Conservation (phyloP, 1,139 yeast genomes). For the Pichia terricola region DNA sequence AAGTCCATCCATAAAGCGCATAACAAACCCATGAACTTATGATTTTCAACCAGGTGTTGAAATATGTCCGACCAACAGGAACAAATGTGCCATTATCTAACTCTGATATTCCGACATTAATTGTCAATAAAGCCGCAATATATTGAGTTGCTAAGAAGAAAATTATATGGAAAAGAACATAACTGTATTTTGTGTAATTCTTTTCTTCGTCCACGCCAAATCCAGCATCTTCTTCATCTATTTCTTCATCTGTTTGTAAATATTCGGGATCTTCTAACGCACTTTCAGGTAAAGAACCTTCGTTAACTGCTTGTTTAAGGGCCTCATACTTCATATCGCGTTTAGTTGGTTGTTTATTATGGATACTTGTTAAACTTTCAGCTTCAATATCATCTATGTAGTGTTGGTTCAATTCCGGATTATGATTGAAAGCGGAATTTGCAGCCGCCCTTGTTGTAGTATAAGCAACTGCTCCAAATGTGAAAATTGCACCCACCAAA, state of each 20-base stretch:
- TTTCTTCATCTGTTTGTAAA: constrained; percentile 30
- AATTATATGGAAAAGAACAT: constrained; percentile 78
- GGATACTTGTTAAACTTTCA: background rate
- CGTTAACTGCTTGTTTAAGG: constrained; percentile 85
- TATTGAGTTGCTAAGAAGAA: constrained; percentile 96
- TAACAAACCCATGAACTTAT: constrained; percentile 90
- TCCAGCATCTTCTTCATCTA: constrained; percentile 27
- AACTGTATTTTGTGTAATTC: constrained; percentile 70
- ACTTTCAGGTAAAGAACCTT: constrained; percentile 88
- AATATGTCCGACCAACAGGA: constrained; percentile 95
- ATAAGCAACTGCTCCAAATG: constrained; percentile 91
- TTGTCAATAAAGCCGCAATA: constrained; percentile 87
- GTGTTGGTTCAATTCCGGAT: background rate
- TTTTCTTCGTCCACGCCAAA: constrained; percentile 39
- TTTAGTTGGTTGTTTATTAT: constrained; percentile 41
- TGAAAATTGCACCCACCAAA: constrained; percentile 84
- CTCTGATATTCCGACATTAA: constrained; percentile 71
- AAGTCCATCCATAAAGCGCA: constrained; percentile 78
- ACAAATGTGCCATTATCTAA: constrained; percentile 63
- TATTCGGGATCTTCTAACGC: constrained; percentile 68
- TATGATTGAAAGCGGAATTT: constrained; percentile 49
- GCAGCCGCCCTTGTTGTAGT: constrained; percentile 97
- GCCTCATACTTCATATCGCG: constrained; percentile 80
- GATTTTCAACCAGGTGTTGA: constrained; percentile 91
- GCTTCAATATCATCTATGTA: background rate